phyloP scores from a whole-genome alignment of 2,329 filamentous ascomycete species.

The Alternaria dauci region DNA sequence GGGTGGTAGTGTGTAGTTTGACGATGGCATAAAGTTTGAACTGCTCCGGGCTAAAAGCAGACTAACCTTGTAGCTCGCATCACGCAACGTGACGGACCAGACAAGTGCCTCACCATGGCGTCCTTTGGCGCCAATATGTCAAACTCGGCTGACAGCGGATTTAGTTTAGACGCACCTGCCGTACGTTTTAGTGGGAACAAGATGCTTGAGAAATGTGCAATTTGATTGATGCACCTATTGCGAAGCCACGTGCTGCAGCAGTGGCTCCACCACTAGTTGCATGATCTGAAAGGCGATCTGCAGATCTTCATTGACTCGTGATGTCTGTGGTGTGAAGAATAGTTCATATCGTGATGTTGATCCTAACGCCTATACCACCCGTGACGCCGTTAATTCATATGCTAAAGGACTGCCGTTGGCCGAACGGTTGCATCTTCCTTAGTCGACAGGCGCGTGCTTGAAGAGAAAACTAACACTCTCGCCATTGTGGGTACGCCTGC shows the following conservation, averaged over 20 bases:
- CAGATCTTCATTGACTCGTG: constrained; percentile 15
- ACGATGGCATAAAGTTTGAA: constrained; percentile 24
- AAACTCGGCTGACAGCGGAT: constrained; percentile 32
- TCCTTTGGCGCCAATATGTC: constrained; percentile 20
- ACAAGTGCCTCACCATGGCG: constrained; percentile 12
- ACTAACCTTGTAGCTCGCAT: constrained; percentile 14
- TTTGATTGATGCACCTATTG: constrained; percentile 28
- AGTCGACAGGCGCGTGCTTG: constrained; percentile 68
- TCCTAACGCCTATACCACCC: constrained; percentile 16
- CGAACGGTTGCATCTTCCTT: constrained; percentile 14
- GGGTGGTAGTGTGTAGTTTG: constrained; percentile 19
- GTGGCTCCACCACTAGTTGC: constrained; percentile 22
- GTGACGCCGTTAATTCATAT: constrained; percentile 27
- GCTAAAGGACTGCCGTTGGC: constrained; percentile 16
- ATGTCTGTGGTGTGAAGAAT: constrained; percentile 9
- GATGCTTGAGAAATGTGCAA: constrained; percentile 13
- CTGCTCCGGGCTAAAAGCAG: constrained; percentile 3
- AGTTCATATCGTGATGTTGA: constrained; percentile 13
- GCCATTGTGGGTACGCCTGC: constrained; percentile 75
- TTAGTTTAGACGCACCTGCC: constrained; percentile 20
- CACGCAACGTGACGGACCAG: constrained; percentile 2
- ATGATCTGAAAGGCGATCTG: constrained; percentile 16
- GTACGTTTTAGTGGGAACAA: constrained; percentile 21
- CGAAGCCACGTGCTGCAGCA: constrained; percentile 24
- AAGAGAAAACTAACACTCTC: constrained; percentile 75